Evolutionary conservation across 306 rosid genomes (phyloP).

Genomic region (Lathyrus aphaca): DNA sequence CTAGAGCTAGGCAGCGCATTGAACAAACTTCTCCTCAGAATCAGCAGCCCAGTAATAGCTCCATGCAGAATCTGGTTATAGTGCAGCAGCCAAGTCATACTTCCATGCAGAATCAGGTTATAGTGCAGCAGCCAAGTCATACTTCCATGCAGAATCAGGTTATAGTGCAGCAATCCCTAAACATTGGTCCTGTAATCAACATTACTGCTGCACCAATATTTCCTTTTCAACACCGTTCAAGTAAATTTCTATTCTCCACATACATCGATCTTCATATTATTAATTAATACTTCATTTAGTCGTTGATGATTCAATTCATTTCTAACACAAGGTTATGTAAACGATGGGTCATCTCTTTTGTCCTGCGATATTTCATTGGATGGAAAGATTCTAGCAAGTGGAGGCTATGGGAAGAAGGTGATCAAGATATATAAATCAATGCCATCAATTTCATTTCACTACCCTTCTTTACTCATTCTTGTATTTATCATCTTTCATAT

Average conservation of each 20-base stretch:
- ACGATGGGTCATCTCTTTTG: not conserved
- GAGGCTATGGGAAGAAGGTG: not conserved
- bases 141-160: too few relatives aligned
- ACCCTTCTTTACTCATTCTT: not conserved
- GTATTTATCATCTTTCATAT: not conserved
- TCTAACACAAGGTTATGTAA: constrained; percentile 3
- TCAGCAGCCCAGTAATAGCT: too few relatives aligned
- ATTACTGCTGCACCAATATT: not conserved
- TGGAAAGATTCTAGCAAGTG: constrained; percentile 26
- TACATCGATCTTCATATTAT: too few relatives aligned
- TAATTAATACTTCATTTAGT: too few relatives aligned
- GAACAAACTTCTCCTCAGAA: too few relatives aligned
- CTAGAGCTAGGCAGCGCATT: too few relatives aligned
- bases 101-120: not conserved
- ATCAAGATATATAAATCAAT: not conserved
- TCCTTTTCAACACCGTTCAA: not conserved
- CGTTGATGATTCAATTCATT: not conserved
- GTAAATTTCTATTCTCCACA: constrained; percentile 5
- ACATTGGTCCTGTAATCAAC: not conserved
- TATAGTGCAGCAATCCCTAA: not conserved
- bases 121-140: too few relatives aligned
- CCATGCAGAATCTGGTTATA: too few relatives aligned
- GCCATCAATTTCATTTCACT: not conserved
- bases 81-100: too few relatives aligned
- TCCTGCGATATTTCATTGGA: constrained; percentile 18